Percentiles rank a stretch among this genome's conserved stretches.
Evolutionary conservation across 2,329 filamentous ascomycete genomes (phyloP).

Genomic region (Thermothelomyces thermophilus): DNA sequence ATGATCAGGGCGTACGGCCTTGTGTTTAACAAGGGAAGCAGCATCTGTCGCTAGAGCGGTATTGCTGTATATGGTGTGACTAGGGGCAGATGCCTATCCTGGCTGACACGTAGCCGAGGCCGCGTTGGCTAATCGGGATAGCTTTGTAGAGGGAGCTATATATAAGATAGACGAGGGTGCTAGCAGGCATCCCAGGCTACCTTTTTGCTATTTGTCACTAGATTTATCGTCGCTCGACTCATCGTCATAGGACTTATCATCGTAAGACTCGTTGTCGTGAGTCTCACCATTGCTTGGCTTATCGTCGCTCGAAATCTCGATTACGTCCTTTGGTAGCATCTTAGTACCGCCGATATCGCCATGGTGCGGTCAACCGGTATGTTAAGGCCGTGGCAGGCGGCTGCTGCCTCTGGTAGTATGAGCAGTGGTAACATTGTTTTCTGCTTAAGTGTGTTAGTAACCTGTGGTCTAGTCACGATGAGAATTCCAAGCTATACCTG

Average conservation of each 20-base stretch:
- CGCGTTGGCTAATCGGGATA: not conserved
- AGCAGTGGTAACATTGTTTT: not conserved
- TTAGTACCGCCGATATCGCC: not conserved
- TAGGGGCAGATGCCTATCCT: not conserved
- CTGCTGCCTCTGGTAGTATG: not conserved
- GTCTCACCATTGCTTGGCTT: slow-evolving; percentile 2
- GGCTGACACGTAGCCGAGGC: not conserved
- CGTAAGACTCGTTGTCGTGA: not conserved
- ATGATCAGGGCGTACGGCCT: not conserved
- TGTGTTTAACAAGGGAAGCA: not conserved
- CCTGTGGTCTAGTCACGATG: not conserved
- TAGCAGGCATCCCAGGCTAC: not conserved
- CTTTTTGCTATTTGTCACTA: not conserved
- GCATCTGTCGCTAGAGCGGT: slow-evolving; percentile 1
- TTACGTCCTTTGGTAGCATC: not conserved
- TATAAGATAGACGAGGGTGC: not conserved
- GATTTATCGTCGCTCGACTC: not conserved
- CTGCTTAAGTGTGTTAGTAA: slow-evolving; percentile 1
- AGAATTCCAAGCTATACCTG: slow-evolving; percentile 1
- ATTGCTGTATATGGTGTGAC: not conserved
- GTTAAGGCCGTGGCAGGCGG: not conserved
- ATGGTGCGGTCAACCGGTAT: not conserved
- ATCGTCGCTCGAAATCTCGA: slow-evolving; percentile 2
- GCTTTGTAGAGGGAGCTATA: not conserved
- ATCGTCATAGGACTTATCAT: not conserved